Conservation (phyloP, 2,329 filamentous ascomycete genomes). For the Clonostachys solani region DNA sequence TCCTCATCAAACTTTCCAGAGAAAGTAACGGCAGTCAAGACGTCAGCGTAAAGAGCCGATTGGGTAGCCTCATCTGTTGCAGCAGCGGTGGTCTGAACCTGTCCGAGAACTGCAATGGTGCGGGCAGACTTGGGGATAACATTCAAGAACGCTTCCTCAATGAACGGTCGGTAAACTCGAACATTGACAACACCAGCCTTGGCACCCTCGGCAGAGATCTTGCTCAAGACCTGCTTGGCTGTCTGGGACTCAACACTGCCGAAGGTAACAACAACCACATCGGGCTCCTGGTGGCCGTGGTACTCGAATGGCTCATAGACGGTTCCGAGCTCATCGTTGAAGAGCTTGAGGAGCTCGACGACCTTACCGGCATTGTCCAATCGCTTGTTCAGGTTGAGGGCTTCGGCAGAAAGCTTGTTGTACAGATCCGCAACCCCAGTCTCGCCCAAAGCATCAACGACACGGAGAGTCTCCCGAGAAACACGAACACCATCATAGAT, state of each 20-base stretch:
- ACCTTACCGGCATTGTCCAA: constrained; percentile 69
- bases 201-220: constrained; percentile 66
- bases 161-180: constrained; percentile 89
- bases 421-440: constrained; percentile 66
- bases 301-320: constrained; percentile 95
- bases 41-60: constrained; percentile 89
- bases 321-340: constrained; percentile 91
- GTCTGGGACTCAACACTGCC: constrained; percentile 88
- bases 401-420: constrained; percentile 57
- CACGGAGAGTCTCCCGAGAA: constrained; percentile 74
- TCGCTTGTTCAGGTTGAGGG: constrained; percentile 62
- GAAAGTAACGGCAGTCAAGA: constrained; percentile 81
- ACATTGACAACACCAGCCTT: constrained; percentile 88
- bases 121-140: constrained; percentile 71
- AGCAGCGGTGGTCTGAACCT: constrained; percentile 70
- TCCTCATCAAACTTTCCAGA: constrained; percentile 59
- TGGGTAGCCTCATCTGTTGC: constrained; percentile 72
- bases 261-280: constrained; percentile 85
- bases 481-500: constrained; percentile 84
- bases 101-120: constrained; percentile 81
- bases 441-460: constrained; percentile 78
- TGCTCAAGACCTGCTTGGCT: constrained; percentile 72
- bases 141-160: constrained; percentile 89
- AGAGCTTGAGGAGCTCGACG: constrained; percentile 64
- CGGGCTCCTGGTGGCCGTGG: constrained; percentile 73